These are phyloP conservation scores for Prinsepia uniflora DNA, from an alignment of 306 rosid species.

Conservation along the genomic window DNA sequence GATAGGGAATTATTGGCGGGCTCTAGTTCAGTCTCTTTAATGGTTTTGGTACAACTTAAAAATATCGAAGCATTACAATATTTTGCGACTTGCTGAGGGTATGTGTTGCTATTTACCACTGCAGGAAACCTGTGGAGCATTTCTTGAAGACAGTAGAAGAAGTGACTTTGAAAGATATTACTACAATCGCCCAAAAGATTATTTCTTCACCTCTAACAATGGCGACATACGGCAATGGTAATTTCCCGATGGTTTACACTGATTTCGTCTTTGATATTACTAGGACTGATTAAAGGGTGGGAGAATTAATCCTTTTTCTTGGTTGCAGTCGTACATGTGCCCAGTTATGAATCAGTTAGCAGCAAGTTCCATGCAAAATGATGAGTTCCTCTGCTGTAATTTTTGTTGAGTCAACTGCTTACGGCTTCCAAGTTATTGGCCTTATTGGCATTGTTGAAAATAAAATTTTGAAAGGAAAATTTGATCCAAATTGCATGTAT, in stretches of 20 bases:
- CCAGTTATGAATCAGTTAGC: constrained; percentile 73
- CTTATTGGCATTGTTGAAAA: constrained; percentile 1
- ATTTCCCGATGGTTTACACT: neutral
- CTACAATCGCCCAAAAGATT: constrained; percentile 55
- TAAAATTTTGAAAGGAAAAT: constrained; percentile 17
- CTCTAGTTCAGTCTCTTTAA: neutral
- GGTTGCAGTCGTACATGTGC: constrained; percentile 72
- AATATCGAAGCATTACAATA: neutral
- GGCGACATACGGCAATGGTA: constrained; percentile 96
- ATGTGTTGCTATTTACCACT: constrained; percentile 3
- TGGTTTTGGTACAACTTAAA: neutral
- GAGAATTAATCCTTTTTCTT: neutral
- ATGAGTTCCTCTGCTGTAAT: constrained; percentile 16
- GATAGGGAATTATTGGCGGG: neutral
- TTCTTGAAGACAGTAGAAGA: constrained; percentile 80
- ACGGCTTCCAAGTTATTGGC: constrained; percentile 5
- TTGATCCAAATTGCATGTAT: constrained; percentile 10
- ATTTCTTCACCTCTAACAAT: constrained; percentile 89
- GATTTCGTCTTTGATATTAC: neutral
- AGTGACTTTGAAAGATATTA: constrained; percentile 66
- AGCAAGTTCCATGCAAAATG: constrained; percentile 64
- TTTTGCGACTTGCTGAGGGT: neutral
- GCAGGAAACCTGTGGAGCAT: constrained; percentile 85
- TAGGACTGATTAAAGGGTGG: neutral
- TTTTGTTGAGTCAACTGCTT: constrained; percentile 6